phyloP scores from a whole-genome alignment of 2,329 filamentous ascomycete genomes.

The Fusarium falciforme region DNA sequence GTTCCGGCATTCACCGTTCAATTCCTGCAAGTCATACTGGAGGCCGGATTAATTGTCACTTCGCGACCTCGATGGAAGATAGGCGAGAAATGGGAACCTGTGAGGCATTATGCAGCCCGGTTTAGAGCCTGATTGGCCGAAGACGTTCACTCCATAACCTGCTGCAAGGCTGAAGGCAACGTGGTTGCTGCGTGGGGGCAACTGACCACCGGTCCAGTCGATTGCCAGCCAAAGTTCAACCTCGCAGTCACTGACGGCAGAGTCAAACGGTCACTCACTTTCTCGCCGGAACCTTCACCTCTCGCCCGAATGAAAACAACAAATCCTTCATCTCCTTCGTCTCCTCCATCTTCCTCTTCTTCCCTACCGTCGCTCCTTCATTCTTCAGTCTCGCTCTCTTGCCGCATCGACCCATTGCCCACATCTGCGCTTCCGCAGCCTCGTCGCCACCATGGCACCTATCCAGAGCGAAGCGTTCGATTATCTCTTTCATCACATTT shows the following conservation, averaged over 20 bases:
- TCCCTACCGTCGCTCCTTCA: background rate
- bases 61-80: background rate
- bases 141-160: background rate
- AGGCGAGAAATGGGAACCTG: background rate
- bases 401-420: background rate
- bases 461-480: background rate
- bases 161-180: background rate
- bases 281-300: background rate
- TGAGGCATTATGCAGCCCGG: background rate
- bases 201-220: background rate
- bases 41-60: background rate
- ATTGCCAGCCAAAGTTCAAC: background rate
- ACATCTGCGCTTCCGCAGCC: background rate
- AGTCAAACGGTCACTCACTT: background rate
- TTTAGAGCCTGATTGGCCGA: background rate
- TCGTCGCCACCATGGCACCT: background rate
- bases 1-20: background rate
- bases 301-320: background rate
- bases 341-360: background rate
- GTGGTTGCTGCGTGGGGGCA: background rate
- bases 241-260: background rate
- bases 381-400: background rate
- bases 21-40: background rate
- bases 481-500: slow-evolving; percentile 44
- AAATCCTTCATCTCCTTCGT: background rate